Percentiles rank a stretch among this genome's conserved stretches.
Evolutionary conservation across 1,284 basidiomycete species (phyloP).

Genomic region (Mixia osmundae): DNA sequence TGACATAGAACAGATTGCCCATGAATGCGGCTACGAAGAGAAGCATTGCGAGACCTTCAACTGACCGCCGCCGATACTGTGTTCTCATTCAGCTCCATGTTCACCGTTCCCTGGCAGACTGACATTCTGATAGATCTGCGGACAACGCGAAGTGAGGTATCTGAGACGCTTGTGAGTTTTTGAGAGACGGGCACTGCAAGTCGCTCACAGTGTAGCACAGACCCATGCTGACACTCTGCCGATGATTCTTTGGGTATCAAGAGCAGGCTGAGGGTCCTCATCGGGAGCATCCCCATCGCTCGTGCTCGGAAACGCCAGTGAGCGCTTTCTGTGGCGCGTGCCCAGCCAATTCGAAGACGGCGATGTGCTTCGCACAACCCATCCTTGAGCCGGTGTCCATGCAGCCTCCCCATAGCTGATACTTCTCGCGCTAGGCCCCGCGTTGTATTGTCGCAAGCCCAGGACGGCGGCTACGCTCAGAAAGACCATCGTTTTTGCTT

Average conservation of each 20-base stretch:
- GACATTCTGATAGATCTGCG: slow-evolving; percentile 94
- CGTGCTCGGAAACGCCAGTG: too few species aligned
- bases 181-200: background rate
- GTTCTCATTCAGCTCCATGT: background rate
- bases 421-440: too few species aligned
- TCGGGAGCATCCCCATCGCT: too few species aligned
- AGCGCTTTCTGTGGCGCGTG: too few species aligned
- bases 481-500: too few species aligned
- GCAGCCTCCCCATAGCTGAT: too few species aligned
- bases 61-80: slow-evolving; percentile 54
- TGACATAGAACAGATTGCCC: slow-evolving; percentile 71
- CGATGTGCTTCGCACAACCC: too few species aligned
- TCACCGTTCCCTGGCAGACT: slow-evolving; percentile 27
- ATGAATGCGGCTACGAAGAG: slow-evolving; percentile 77
- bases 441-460: too few species aligned
- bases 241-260: slow-evolving; percentile 21
- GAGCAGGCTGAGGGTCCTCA: slow-evolving; percentile 5
- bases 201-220: slow-evolving; percentile 42
- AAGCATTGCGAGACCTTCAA: slow-evolving; percentile 80
- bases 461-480: too few species aligned
- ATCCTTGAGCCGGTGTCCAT: too few species aligned
- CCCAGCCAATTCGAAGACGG: too few species aligned
- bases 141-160: slow-evolving; percentile 70
- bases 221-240: slow-evolving; percentile 78
- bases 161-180: background rate